Conservation (phyloP, 768 basidiomycete genomes). For the Daedaleopsis nitida region DNA sequence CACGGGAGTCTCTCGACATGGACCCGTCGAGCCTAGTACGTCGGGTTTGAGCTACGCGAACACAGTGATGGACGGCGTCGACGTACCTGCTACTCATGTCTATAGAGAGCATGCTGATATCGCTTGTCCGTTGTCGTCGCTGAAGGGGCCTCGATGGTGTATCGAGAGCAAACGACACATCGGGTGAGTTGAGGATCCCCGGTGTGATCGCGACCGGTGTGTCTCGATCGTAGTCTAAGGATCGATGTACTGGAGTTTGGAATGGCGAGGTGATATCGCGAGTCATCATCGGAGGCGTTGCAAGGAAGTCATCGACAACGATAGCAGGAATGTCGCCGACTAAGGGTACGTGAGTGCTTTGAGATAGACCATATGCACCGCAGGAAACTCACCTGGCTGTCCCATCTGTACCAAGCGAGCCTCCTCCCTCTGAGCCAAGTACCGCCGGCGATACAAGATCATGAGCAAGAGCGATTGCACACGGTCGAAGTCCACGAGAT, state of each 20-base stretch:
- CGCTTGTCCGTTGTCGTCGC: conserved; percentile 57
- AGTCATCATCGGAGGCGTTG: conserved; percentile 49
- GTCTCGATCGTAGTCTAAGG: conserved; percentile 19
- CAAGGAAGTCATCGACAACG: conserved; percentile 60
- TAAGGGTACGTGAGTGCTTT: neutral
- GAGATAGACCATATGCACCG: neutral
- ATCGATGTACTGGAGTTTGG: conserved; percentile 22
- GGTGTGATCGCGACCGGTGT: conserved; percentile 42
- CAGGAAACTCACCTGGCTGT: conserved; percentile 40
- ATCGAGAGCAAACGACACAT: conserved; percentile 50
- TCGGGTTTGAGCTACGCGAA: neutral
- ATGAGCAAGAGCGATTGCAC: conserved; percentile 80
- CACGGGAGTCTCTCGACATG: conserved; percentile 23
- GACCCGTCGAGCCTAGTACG: conserved; percentile 28
- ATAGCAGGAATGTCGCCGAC: conserved; percentile 70
- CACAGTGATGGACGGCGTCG: neutral
- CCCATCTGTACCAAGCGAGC: conserved; percentile 37
- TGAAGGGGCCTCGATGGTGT: conserved; percentile 47
- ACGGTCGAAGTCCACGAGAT: conserved; percentile 83
- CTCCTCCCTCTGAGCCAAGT: conserved; percentile 53
- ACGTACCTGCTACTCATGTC: conserved; percentile 52
- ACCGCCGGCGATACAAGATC: conserved; percentile 71
- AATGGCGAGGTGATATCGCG: conserved; percentile 55
- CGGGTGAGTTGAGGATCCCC: conserved; percentile 39
- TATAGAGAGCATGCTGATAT: conserved; percentile 58